Evolutionary conservation across 176 grass and related monocot species (phyloP).

Genomic region (Aechmea fasciata): DNA sequence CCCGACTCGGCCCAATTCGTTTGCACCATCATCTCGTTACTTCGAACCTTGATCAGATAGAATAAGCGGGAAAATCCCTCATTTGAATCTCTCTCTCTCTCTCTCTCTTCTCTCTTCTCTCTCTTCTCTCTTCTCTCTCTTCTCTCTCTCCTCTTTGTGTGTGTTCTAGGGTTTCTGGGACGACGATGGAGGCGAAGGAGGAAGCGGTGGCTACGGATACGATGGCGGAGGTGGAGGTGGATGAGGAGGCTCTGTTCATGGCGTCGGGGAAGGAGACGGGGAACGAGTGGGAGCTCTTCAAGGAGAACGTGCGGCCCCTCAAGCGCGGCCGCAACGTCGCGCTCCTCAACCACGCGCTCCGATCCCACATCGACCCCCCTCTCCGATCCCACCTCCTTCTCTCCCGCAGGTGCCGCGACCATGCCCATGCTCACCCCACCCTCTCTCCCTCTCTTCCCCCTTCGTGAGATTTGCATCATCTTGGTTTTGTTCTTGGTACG

Average conservation of each 20-base stretch:
- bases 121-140: neutral
- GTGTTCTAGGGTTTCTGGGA: neutral
- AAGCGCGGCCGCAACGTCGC: slow-evolving; percentile 84
- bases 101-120: neutral
- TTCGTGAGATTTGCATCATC: slow-evolving; percentile 12
- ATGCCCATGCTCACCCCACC: neutral
- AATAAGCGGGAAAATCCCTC: neutral
- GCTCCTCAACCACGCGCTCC: slow-evolving; percentile 70
- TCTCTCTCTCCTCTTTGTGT: neutral
- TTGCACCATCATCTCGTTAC: no score
- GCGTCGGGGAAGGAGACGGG: slow-evolving; percentile 24
- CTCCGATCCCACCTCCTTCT: slow-evolving; percentile 47
- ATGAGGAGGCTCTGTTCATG: slow-evolving; percentile 9
- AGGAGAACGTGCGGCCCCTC: slow-evolving; percentile 91
- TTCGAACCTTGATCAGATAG: neutral
- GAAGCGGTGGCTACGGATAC: slow-evolving; percentile 17
- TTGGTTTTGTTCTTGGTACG: neutral
- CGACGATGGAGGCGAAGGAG: neutral
- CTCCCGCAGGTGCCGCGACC: slow-evolving; percentile 29
- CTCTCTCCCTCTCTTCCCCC: neutral
- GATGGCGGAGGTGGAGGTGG: slow-evolving; percentile 20
- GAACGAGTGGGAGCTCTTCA: slow-evolving; percentile 67
- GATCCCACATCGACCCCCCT: slow-evolving; percentile 35
- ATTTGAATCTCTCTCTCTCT: slow-evolving; percentile 2
- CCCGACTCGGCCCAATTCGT: no score